Conservation (phyloP, 163 green algal genomes). For the Scenedesmus sp. region DNA sequence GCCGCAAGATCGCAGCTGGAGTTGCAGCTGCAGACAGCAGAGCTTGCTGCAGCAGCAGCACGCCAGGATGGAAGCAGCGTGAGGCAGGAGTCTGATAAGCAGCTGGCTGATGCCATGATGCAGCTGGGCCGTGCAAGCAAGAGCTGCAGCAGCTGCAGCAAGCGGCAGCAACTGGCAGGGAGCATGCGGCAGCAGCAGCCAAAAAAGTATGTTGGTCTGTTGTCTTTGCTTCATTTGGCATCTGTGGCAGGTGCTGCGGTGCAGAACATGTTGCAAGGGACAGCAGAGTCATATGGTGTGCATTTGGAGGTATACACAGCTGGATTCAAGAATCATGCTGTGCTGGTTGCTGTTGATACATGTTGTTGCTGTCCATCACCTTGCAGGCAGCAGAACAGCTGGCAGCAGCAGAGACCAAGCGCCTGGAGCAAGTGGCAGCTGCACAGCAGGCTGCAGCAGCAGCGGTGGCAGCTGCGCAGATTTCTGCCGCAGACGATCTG, state of each 20-base stretch:
- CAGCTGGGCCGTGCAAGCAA: not conserved
- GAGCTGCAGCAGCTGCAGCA: constrained; percentile 28
- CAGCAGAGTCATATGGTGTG: not conserved
- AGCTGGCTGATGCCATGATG: constrained; percentile 17
- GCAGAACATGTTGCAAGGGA: too few species aligned
- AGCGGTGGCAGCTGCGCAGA: not conserved
- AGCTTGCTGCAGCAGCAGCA: not conserved
- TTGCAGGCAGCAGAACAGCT: constrained; percentile 23
- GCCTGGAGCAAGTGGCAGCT: not conserved
- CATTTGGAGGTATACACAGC: not conserved
- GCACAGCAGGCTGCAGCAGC: constrained; percentile 20
- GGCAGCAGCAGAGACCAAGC: not conserved
- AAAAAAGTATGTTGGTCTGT: not conserved
- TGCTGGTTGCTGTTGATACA: not conserved
- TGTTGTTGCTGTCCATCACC: not conserved
- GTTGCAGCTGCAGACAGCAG: not conserved
- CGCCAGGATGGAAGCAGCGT: not conserved
- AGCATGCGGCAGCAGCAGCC: not conserved
- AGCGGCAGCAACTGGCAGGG: not conserved
- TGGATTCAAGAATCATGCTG: not conserved
- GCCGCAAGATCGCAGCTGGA: constrained; percentile 10
- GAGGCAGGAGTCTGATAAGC: constrained; percentile 20
- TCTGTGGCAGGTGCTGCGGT: not conserved
- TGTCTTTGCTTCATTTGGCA: not conserved
- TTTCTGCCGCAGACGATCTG: not conserved